These are phyloP conservation scores for Triticum timopheevii DNA, from an alignment of 176 grass and related monocot species.

Conservation along the genomic window DNA sequence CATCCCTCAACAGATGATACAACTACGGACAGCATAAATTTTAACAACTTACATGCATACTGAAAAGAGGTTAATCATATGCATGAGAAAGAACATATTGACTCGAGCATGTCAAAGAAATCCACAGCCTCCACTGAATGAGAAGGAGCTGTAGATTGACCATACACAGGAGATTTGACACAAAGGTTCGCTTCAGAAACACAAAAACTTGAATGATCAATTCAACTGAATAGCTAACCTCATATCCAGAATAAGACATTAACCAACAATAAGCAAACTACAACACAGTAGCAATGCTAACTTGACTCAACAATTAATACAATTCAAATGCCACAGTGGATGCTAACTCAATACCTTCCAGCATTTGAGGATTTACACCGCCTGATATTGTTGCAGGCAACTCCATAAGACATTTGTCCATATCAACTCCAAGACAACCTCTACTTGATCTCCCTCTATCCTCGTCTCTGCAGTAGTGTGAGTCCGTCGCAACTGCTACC, in stretches of 20 bases:
- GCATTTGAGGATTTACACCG: slow-evolving; percentile 1
- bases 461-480: not conserved
- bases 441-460: slow-evolving; percentile 22
- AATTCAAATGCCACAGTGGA: not conserved
- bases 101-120: not conserved
- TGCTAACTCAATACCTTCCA: slow-evolving; percentile 30
- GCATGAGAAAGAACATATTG: not conserved
- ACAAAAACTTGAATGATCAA: not conserved
- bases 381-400: not conserved
- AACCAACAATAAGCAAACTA: not conserved
- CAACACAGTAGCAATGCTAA: not conserved
- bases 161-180: not conserved
- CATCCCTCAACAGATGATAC: not conserved
- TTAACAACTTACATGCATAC: not conserved
- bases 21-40: not conserved
- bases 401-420: slow-evolving; percentile 6
- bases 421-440: slow-evolving; percentile 5
- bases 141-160: not conserved
- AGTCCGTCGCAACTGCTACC: not conserved
- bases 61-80: slow-evolving; percentile 26
- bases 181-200: not conserved
- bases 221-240: slow-evolving; percentile 8
- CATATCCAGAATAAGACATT: slow-evolving; percentile 9
- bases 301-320: not conserved
- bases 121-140: not conserved